phyloP scores from a whole-genome alignment of 78 protist species.

The Dictyostelium discoideum region dicty_2.7 NC_007091.3:2163501-2164000 shows the following conservation, averaged over 20 bases:
- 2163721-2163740: slow-evolving; percentile 57
- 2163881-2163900: neutral
- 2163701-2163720: slow-evolving; percentile 39
- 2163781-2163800: slow-evolving; percentile 53
- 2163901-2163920: slow-evolving; percentile 38
- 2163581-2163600: neutral
- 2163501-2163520: neutral
- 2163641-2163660: slow-evolving; percentile 51
- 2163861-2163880: neutral
- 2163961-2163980: slow-evolving; percentile 40
- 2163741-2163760: slow-evolving; percentile 20
- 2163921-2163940: neutral
- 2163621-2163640: slow-evolving; percentile 12
- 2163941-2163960: neutral
- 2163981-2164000: slow-evolving; percentile 42
- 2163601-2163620: neutral
- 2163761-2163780: slow-evolving; percentile 24
- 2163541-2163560: neutral
- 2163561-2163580: neutral
- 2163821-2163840: slow-evolving; percentile 39
- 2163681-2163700: neutral
- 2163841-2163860: slow-evolving; percentile 49
- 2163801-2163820: slow-evolving; percentile 62
- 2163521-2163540: neutral
- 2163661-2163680: slow-evolving; percentile 19